Conservation (phyloP, 1,284 basidiomycete species). For the Phellopilus nigrolimitatus region DNA sequence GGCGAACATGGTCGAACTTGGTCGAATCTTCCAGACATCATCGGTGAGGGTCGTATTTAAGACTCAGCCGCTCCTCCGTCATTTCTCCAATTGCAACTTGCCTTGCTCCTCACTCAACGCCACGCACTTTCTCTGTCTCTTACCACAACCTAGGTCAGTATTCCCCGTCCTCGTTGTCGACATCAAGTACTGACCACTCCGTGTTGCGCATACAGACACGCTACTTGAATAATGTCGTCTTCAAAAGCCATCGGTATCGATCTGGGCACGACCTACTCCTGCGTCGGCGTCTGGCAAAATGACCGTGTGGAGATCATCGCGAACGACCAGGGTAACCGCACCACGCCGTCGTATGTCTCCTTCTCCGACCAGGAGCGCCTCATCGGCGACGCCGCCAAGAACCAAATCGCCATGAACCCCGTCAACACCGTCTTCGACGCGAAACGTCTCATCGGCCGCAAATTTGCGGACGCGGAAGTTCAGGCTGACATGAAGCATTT, state of each 20-base stretch:
- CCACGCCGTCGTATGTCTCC: conserved; percentile 91
- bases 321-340: conserved; percentile 97
- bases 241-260: conserved; percentile 92
- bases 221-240: conserved; percentile 39
- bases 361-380: conserved; percentile 94
- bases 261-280: conserved; percentile 74
- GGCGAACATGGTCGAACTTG: too few relatives aligned
- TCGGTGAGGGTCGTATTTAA: too few relatives aligned
- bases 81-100: too few relatives aligned
- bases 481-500: conserved; percentile 95
- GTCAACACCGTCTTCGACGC: conserved; percentile 83
- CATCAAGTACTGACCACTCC: not conserved
- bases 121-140: too few relatives aligned
- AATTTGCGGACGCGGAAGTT: conserved; percentile 82
- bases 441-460: conserved; percentile 87
- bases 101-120: too few relatives aligned
- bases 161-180: too few relatives aligned
- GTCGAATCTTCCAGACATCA: too few relatives aligned
- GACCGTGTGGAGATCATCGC: conserved; percentile 98
- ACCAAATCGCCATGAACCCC: conserved; percentile 88
- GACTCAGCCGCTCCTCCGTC: too few relatives aligned
- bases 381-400: conserved; percentile 94
- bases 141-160: too few relatives aligned
- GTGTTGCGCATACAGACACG: conserved; percentile 1
- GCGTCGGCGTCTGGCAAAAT: conserved; percentile 96